phyloP scores from a whole-genome alignment of 495 filamentous ascomycete species.

The Entonaema liquescens region DNA sequence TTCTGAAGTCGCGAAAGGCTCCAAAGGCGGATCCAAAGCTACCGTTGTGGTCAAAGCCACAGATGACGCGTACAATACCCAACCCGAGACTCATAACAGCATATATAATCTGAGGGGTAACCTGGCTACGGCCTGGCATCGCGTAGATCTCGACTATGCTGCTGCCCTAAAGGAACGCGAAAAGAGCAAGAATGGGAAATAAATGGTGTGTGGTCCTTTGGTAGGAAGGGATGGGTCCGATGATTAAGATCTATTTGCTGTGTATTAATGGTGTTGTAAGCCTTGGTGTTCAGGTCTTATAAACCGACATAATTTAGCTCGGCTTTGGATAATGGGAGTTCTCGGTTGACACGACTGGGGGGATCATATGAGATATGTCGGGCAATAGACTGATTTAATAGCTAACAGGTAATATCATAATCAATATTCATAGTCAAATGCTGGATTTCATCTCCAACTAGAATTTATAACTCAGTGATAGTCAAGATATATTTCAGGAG shows the following conservation, averaged over 20 bases:
- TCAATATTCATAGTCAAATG: neutral
- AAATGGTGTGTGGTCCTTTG: neutral
- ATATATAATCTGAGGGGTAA: slow-evolving; percentile 66
- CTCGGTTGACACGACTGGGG: neutral
- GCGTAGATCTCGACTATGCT: slow-evolving; percentile 47
- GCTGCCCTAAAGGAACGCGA: neutral
- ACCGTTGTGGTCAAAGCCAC: slow-evolving; percentile 65
- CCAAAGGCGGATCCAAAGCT: slow-evolving; percentile 49
- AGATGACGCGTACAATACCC: slow-evolving; percentile 66
- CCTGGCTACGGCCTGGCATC: slow-evolving; percentile 65
- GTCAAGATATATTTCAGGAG: no score
- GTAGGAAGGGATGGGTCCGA: neutral
- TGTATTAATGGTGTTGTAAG: slow-evolving; percentile 1
- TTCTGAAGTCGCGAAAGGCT: slow-evolving; percentile 53
- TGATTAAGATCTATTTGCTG: neutral
- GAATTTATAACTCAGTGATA: no score
- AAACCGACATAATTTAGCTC: neutral
- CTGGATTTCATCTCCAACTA: no score
- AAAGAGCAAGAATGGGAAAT: slow-evolving; percentile 3
- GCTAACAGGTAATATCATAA: neutral
- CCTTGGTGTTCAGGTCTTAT: slow-evolving; percentile 4
- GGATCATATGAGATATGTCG: neutral
- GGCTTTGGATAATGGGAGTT: neutral
- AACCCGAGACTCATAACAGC: slow-evolving; percentile 59
- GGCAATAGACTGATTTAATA: slow-evolving; percentile 7